Evolutionary conservation across 192 early-diverging fungal genomes (phyloP).

Genomic region (Gryganskiella cystojenkinii): DNA sequence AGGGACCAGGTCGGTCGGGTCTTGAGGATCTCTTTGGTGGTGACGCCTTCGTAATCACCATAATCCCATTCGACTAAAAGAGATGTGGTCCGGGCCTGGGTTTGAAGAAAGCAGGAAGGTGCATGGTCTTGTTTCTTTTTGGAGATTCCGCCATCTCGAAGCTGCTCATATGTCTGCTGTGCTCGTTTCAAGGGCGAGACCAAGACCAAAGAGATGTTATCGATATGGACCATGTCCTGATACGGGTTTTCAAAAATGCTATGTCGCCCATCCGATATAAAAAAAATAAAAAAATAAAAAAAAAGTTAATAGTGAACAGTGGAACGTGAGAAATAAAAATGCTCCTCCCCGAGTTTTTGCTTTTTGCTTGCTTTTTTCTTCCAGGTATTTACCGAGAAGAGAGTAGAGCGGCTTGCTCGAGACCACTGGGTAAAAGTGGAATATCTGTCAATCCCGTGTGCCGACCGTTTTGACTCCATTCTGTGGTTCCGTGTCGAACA

Average conservation of each 20-base stretch:
- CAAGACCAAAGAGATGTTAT: conserved; percentile 47
- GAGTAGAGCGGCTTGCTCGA: conserved; percentile 43
- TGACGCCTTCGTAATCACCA: conserved; percentile 58
- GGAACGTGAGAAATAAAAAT: no score
- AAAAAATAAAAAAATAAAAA: no score
- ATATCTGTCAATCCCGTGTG: conserved; percentile 56
- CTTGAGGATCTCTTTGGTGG: conserved; percentile 56
- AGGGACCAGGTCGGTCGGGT: conserved; percentile 40
- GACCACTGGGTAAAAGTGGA: conserved; percentile 45
- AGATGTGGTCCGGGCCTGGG: conserved; percentile 36
- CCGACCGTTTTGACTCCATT: conserved; percentile 59
- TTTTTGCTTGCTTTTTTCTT: neutral
- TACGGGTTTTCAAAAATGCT: conserved; percentile 57
- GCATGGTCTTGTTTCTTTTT: neutral
- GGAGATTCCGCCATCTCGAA: conserved; percentile 9
- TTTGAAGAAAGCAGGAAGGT: conserved; percentile 34
- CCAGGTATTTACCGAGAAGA: conserved; percentile 32
- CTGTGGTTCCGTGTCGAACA: conserved; percentile 60
- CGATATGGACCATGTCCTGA: conserved; percentile 54
- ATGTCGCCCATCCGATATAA: neutral
- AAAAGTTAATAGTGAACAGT: no score
- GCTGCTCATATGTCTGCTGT: conserved; percentile 53
- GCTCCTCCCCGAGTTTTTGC: no score
- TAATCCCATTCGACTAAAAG: conserved; percentile 57
- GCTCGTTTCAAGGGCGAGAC: conserved; percentile 52